Base-by-base conservation (phyloP, 352 stramenopile genomes). In the Globisporangium emineosum region DNA sequence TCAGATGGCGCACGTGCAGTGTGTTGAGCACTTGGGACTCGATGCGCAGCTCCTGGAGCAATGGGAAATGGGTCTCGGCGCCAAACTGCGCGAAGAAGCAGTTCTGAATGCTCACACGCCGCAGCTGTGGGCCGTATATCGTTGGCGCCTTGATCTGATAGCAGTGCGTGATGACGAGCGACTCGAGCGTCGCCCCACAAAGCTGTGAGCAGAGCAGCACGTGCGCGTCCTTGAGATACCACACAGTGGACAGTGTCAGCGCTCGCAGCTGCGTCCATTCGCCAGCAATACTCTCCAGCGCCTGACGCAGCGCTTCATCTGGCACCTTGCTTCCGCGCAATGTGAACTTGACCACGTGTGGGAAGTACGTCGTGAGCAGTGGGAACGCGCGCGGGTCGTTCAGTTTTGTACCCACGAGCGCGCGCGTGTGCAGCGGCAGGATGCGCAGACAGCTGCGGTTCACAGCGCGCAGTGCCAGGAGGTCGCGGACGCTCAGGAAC, bases 71-170 rank as follows among this genome's bases (percentile, higher is more conserved):
- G 25, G 79, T 83, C 19, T 77, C 73, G 1, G 67, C 35, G 29
- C 76, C 68, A 23, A 93, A 80, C 19, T 69, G 61, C 2, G 60
- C 73, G 12, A 89, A 29, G 10, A 78, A 67, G 23, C 81, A 86
- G 50, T 86, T 71, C 6, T 81, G 55, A 5, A 93, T 64, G 9
- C 73, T 47, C 13, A 93, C 25, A 10, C 37, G 57, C 32, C 80
- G 71, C 57, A 84, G 57, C 3, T 67, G 69, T 5, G 71, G 61
- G 3, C 69, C 70, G 8, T 66, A 15, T 29, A 91, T 74, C 17
- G 72, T 62, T 1, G 77, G 83, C 13, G 76, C 67, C 59, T 80
- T 76, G 60, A 93, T 62, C 49, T 88, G 72, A 62, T 81, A 85
- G 62, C 83, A 93, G 58, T 90, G 69, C 1, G 65, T 53, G 64